A percentile compares a stretch with the other conserved stretches of the same genome.
phyloP scores from a whole-genome alignment of 768 basidiomycete genomes.

The Tricholoma matsutake region DNA sequence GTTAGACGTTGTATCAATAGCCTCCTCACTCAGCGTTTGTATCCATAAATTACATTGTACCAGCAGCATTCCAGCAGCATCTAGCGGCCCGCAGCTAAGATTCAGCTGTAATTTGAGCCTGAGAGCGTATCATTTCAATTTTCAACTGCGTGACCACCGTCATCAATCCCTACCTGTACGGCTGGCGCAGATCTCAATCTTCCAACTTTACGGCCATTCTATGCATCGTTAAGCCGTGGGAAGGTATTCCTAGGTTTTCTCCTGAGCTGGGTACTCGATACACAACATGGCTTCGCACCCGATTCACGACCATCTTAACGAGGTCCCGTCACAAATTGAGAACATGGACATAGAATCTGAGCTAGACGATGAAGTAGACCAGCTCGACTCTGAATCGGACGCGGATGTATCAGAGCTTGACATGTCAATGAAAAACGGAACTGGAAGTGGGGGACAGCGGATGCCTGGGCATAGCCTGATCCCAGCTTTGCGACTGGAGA shows the following conservation, averaged over 20 bases:
- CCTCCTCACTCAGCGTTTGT: background rate
- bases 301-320: background rate
- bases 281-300: slow-evolving; percentile 1
- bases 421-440: slow-evolving; percentile 22
- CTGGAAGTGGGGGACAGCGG: slow-evolving; percentile 35
- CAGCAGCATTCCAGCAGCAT: too few species aligned
- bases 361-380: slow-evolving; percentile 60
- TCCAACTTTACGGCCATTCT: slow-evolving; percentile 5
- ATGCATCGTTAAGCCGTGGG: slow-evolving; percentile 12
- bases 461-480: slow-evolving; percentile 65
- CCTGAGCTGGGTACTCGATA: background rate
- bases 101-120: too few species aligned
- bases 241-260: background rate
- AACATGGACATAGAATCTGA: slow-evolving; percentile 38
- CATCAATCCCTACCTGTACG: background rate
- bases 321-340: background rate
- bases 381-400: slow-evolving; percentile 58
- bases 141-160: background rate
- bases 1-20: background rate
- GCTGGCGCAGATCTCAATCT: slow-evolving; percentile 3
- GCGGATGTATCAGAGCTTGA: slow-evolving; percentile 35
- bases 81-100: too few species aligned
- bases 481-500: slow-evolving; percentile 66
- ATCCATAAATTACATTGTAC: background rate
- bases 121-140: too few species aligned